Percentiles rank a stretch among this genome's conserved stretches.
These are phyloP conservation scores for Sclerotinia nivalis DNA, from an alignment of 2,329 filamentous ascomycete genomes.

Conservation along the genomic window DNA sequence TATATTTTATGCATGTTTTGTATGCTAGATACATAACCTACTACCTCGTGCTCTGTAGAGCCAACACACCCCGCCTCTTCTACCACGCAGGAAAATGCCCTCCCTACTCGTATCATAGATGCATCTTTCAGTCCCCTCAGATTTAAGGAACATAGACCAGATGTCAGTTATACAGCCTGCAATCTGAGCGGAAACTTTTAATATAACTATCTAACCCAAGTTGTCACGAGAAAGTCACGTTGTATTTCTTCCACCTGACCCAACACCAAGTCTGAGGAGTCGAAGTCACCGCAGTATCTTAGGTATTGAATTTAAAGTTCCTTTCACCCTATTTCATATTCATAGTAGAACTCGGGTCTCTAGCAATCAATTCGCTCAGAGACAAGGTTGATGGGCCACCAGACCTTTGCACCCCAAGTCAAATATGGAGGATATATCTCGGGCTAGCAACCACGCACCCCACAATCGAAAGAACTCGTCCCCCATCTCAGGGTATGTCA, in stretches of 20 bases:
- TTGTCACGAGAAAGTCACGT: neutral
- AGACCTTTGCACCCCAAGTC: neutral
- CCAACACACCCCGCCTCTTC: no score
- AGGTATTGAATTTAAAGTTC: neutral
- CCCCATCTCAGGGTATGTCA: neutral
- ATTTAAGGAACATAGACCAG: no score
- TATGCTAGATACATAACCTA: neutral
- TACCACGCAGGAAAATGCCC: no score
- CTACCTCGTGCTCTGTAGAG: no score
- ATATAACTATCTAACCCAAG: no score
- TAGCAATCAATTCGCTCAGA: neutral
- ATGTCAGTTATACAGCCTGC: no score
- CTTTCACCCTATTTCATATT: neutral
- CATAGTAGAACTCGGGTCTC: conserved; percentile 8
- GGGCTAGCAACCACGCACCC: neutral
- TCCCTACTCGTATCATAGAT: no score
- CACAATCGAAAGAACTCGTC: conserved; percentile 17
- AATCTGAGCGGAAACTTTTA: no score
- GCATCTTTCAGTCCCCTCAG: no score
- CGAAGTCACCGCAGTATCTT: no score
- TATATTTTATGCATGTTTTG: neutral
- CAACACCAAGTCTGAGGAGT: neutral
- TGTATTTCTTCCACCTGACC: neutral
- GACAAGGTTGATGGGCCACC: neutral
- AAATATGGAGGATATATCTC: neutral